Evolutionary conservation across 2,329 filamentous ascomycete species (phyloP).

Genomic region (Colletotrichum neosansevieriae): DNA sequence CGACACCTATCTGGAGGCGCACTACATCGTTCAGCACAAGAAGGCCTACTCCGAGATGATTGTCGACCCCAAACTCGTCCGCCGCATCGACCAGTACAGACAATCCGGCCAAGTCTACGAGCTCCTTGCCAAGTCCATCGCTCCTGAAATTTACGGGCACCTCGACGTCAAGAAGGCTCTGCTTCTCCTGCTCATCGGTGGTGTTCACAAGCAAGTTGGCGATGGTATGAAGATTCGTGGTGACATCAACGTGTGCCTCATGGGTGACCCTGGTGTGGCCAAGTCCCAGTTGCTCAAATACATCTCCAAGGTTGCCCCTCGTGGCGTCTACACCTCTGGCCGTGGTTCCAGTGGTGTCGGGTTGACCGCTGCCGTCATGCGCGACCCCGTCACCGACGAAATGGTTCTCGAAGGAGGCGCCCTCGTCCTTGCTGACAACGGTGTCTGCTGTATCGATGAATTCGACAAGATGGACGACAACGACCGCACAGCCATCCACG

Average conservation of each 20-base stretch:
- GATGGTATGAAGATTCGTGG: constrained; percentile 99
- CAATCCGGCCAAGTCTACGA: constrained; percentile 94
- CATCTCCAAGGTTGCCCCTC: constrained; percentile 96
- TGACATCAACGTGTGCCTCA: constrained; percentile 98
- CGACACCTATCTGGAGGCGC: constrained; percentile 96
- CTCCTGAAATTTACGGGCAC: constrained; percentile 96
- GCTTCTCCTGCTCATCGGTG: constrained; percentile 93
- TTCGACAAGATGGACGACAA: constrained; percentile 93
- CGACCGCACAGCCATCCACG: constrained; percentile 85
- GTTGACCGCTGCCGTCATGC: constrained; percentile 86
- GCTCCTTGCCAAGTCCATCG: constrained; percentile 94
- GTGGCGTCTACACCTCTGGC: constrained; percentile 87
- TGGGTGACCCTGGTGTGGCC: constrained; percentile 99
- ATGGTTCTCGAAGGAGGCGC: constrained; percentile 87
- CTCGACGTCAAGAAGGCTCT: constrained; percentile 98
- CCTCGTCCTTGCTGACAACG: constrained; percentile 83
- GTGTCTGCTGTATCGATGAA: constrained; percentile 88
- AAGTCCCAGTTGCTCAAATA: constrained; percentile 99
- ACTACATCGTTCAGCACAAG: constrained; percentile 95
- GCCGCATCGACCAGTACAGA: constrained; percentile 86
- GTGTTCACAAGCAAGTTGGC: constrained; percentile 95
- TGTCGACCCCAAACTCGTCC: constrained; percentile 82
- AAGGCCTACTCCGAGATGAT: constrained; percentile 95
- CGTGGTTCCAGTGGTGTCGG: constrained; percentile 85
- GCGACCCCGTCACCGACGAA: constrained; percentile 85